A percentile compares a stretch with the other conserved stretches of the same genome.
Conservation (phyloP, 73 alveolate genomes). For the Paramecium pentaurelia region DNA sequence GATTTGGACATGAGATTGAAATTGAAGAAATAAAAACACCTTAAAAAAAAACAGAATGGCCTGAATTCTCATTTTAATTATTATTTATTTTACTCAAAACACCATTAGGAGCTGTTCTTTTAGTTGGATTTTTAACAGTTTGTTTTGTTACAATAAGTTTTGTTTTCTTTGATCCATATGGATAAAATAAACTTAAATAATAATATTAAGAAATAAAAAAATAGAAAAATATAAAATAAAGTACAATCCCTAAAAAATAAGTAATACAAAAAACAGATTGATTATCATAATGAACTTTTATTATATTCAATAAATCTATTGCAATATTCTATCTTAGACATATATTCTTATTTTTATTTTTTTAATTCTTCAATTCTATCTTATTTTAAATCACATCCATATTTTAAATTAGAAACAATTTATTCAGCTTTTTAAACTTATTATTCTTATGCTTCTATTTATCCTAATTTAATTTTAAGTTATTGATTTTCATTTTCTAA, state of each 20-base stretch:
- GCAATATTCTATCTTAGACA: background rate
- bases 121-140: conserved; percentile 1
- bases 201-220: background rate
- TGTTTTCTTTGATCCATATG: conserved; percentile 41
- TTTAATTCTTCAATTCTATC: background rate
- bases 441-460: background rate
- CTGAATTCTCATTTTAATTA: conserved; percentile 2
- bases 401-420: background rate
- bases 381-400: background rate
- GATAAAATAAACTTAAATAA: background rate
- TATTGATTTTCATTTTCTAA: background rate
- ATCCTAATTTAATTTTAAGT: background rate
- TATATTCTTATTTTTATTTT: background rate
- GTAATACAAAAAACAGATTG: background rate
- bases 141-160: background rate
- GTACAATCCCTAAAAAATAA: background rate
- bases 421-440: background rate
- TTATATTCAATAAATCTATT: background rate
- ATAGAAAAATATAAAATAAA: background rate
- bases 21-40: background rate
- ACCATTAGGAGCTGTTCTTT: background rate
- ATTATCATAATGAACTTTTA: background rate
- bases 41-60: background rate
- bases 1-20: background rate
- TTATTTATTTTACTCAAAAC: background rate